Base-by-base conservation (phyloP, 2,329 filamentous ascomycete genomes). In the Cladophialophora carrionii region DNA sequence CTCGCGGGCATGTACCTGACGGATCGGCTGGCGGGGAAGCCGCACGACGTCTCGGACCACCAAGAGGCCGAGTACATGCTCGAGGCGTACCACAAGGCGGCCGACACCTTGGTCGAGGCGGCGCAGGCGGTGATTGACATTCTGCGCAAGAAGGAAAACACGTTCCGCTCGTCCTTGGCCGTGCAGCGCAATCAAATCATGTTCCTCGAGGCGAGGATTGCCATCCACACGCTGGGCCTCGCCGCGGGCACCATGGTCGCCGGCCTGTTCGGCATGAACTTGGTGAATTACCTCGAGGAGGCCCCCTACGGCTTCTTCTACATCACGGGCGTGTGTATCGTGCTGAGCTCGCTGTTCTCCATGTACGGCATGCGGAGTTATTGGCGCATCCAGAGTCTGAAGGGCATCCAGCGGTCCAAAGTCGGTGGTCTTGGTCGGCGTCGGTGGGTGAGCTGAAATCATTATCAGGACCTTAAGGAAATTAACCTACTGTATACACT, bases 151-250 rank as follows among this genome's bases (percentile, higher is more conserved):
- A 77, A 74, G 8, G 74, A 75, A 52, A 74, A 74, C 17, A 76
- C 72, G 0, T 74, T 77, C 24, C 70, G 74, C 41, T 75, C 74
- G 0, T 71, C 74, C 17, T 61, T 78, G 46, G 73, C 74, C 41
- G 75, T 77, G 49, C 74, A 75, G 37, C 72, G 76, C 4, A 78
- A 78, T 53, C 76, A 78, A 63, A 78, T 78, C 66, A 76, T 78
- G 74, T 71, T 78, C 2, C 71, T 78, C 10, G 76, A 78, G 59
- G 74, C 74, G 7, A 72, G 74, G 66, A 69, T 78, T 31, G 75
- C 76, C 67, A 76, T 78, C 37, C 69, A 73, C 57, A 77, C 77
- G 71, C 65, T 78, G 5, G 74, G 73, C 3, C 67, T 78, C n/a
- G 74, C 74, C 0, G 70, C 70, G n/a, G 74, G 73, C 1, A 78